Evolutionary conservation across 176 grass and related monocot genomes (phyloP).

Genomic region (Themeda triandra): DNA sequence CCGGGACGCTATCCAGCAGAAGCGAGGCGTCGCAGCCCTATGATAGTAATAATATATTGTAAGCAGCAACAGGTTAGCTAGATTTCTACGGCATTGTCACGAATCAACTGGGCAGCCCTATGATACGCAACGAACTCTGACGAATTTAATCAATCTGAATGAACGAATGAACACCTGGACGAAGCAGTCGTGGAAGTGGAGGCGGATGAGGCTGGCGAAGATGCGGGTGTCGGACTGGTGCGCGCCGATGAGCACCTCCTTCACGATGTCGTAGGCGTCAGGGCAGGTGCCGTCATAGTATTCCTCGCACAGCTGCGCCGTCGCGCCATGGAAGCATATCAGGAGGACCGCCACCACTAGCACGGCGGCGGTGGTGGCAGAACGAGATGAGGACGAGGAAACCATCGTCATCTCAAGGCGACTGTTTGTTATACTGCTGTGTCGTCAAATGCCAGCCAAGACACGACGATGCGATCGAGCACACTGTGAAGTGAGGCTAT

Average conservation of each 20-base stretch:
- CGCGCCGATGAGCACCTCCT: constrained; percentile 40
- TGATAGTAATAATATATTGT: too few species aligned
- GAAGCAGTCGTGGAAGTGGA: constrained; percentile 46
- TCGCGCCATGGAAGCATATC: neutral
- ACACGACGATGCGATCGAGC: neutral
- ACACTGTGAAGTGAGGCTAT: neutral
- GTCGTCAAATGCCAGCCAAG: neutral
- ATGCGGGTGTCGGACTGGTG: constrained; percentile 51
- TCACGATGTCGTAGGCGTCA: constrained; percentile 41
- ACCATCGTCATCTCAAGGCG: too few species aligned
- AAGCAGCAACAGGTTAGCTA: too few species aligned
- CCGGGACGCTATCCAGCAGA: constrained; percentile 50
- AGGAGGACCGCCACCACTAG: neutral
- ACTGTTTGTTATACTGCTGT: too few species aligned
- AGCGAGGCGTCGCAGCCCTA: constrained; percentile 78
- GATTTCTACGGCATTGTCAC: too few species aligned
- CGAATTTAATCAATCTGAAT: too few species aligned
- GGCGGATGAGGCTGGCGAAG: constrained; percentile 36
- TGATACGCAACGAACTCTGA: too few species aligned
- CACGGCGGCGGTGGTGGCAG: too few species aligned
- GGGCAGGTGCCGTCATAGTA: constrained; percentile 61
- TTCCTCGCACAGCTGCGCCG: constrained; percentile 37
- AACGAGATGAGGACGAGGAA: too few species aligned
- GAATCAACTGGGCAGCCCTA: too few species aligned
- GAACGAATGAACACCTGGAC: neutral